Evolutionary conservation across 805 yeast genomes (phyloP).

Genomic region (Kluyveromyces starmeri): DNA sequence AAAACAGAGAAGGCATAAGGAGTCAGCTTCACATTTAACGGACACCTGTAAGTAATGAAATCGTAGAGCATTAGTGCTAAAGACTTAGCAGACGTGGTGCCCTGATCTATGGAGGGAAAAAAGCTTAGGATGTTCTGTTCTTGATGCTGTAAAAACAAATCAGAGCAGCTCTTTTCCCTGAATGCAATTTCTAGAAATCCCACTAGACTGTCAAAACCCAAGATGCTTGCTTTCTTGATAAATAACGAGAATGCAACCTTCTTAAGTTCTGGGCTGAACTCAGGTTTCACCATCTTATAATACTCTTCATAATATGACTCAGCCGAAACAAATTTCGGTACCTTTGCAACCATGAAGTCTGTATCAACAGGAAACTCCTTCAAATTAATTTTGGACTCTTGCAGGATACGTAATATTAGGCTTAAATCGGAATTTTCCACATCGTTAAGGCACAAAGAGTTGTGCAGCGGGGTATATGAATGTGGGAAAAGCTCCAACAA

Average conservation of each 20-base stretch:
- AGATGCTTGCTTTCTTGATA: neutral
- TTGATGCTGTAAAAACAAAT: neutral
- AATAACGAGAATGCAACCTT: neutral
- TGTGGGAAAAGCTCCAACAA: constrained; percentile 1
- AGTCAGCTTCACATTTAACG: neutral
- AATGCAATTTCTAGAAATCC: neutral
- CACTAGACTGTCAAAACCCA: neutral
- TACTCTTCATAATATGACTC: neutral
- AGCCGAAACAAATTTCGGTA: neutral
- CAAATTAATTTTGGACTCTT: constrained; percentile 2
- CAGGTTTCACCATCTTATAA: neutral
- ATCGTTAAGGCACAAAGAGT: constrained; percentile 2
- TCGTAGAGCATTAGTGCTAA: neutral
- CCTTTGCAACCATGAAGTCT: constrained; percentile 6
- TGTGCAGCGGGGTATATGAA: constrained; percentile 1
- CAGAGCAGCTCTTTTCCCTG: too few relatives aligned
- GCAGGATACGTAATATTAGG: constrained; percentile 1
- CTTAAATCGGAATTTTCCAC: constrained; percentile 2
- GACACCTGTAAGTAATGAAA: neutral
- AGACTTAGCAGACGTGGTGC: neutral
- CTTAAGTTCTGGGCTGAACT: neutral
- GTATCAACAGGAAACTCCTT: neutral
- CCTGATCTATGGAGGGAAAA: neutral
- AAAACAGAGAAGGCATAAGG: constrained; percentile 2
- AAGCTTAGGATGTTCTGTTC: neutral